Percentiles rank a stretch among this genome's conserved stretches.
phyloP scores from a whole-genome alignment of 192 early-diverging fungal genomes.

The Backusella macrospora region DNA sequence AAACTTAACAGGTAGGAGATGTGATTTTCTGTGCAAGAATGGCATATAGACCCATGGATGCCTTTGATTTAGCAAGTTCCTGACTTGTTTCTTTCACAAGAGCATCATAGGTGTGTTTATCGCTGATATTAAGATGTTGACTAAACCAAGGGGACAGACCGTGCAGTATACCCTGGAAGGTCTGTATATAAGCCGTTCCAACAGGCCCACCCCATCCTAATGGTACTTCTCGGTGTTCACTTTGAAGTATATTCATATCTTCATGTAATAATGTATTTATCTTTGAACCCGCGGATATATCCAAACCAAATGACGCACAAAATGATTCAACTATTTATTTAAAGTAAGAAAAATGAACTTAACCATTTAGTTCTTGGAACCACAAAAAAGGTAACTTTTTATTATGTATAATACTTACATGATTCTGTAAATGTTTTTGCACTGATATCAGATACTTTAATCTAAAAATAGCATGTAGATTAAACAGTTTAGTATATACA shows the following conservation, averaged over 20 bases:
- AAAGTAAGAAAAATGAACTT: too few species aligned
- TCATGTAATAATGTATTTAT: slow-evolving; percentile 23
- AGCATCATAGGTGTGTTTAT: not conserved
- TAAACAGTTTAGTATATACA: not conserved
- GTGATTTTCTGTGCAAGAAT: slow-evolving; percentile 27
- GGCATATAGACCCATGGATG: slow-evolving; percentile 30
- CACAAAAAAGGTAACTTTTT: too few species aligned
- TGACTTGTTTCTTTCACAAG: not conserved
- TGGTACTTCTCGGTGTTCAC: slow-evolving; percentile 31
- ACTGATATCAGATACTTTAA: slow-evolving; percentile 3
- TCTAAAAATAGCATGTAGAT: not conserved
- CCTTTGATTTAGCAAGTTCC: slow-evolving; percentile 23
- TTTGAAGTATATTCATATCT: slow-evolving; percentile 23
- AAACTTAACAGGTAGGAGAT: not conserved
- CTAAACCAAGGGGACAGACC: slow-evolving; percentile 26
- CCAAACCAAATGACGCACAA: slow-evolving; percentile 20
- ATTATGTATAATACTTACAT: slow-evolving; percentile 27
- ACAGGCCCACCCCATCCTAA: slow-evolving; percentile 34
- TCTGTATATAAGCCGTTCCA: slow-evolving; percentile 21
- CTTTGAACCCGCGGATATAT: slow-evolving; percentile 27
- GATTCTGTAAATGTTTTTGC: not conserved
- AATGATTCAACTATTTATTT: slow-evolving; percentile 30
- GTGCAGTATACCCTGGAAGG: slow-evolving; percentile 1
- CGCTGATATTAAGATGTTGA: slow-evolving; percentile 4
- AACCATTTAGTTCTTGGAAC: too few species aligned